phyloP scores from a whole-genome alignment of 495 filamentous ascomycete species.

The Xylaria venustula region DNA sequence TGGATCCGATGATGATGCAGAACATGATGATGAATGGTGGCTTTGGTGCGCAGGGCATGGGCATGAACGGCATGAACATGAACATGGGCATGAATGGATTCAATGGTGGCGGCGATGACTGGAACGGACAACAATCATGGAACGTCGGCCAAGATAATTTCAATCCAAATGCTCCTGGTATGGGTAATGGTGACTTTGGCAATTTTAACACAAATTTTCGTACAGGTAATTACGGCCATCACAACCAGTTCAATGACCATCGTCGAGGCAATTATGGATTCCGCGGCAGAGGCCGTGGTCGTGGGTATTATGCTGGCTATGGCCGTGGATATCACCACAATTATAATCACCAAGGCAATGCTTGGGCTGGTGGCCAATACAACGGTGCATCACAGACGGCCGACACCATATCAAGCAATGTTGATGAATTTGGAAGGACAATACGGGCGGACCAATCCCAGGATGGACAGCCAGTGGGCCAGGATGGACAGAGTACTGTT shows the following conservation, averaged over 20 bases:
- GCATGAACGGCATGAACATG: slow-evolving; percentile 89
- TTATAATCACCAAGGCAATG: slow-evolving; percentile 26
- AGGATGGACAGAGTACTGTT: slow-evolving; percentile 23
- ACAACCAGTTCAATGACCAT: slow-evolving; percentile 63
- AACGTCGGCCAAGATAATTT: slow-evolving; percentile 72
- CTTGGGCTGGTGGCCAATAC: slow-evolving; percentile 18
- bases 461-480: slow-evolving; percentile 18
- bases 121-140: slow-evolving; percentile 70
- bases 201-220: slow-evolving; percentile 73
- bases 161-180: slow-evolving; percentile 73
- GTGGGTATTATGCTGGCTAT: slow-evolving; percentile 49
- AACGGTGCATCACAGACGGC: slow-evolving; percentile 19
- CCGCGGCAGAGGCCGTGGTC: slow-evolving; percentile 65
- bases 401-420: slow-evolving; percentile 37
- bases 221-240: slow-evolving; percentile 62
- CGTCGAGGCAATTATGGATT: slow-evolving; percentile 55
- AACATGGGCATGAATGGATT: slow-evolving; percentile 85
- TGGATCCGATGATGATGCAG: slow-evolving; percentile 90
- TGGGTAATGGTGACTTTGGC: slow-evolving; percentile 78
- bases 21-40: slow-evolving; percentile 81
- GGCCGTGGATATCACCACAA: slow-evolving; percentile 43
- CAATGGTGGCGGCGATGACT: slow-evolving; percentile 63
- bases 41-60: slow-evolving; percentile 77
- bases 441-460: slow-evolving; percentile 30
- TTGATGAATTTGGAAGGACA: slow-evolving; percentile 56